Evolutionary conservation across 208 protist species (phyloP).

Genomic region (Naegleria fowleri): DNA sequence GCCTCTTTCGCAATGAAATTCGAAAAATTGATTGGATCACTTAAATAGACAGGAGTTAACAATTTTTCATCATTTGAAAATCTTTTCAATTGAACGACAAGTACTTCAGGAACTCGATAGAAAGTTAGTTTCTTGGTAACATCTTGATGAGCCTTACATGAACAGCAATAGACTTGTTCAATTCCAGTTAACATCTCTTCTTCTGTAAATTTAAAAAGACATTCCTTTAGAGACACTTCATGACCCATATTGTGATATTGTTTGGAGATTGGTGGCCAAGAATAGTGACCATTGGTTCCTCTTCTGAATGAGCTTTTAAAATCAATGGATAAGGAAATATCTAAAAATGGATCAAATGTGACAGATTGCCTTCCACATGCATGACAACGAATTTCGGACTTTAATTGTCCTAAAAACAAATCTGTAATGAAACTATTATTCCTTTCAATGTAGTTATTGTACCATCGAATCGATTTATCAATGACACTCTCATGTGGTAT

Average conservation of each 20-base stretch:
- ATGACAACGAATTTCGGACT: neutral
- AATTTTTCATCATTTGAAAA: conserved; percentile 10
- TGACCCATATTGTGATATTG: neutral
- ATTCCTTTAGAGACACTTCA: conserved; percentile 23
- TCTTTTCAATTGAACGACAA: conserved; percentile 20
- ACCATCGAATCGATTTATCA: neutral
- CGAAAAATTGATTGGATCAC: neutral
- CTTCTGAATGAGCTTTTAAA: too few species aligned
- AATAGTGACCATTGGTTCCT: neutral
- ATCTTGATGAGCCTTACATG: conserved; percentile 43
- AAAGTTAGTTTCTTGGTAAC: neutral
- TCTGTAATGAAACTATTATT: conserved; percentile 8
- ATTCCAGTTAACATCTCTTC: conserved; percentile 41
- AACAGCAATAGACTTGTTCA: conserved; percentile 55
- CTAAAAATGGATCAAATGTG: conserved; percentile 23
- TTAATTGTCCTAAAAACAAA: conserved; percentile 13
- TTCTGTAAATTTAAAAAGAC: conserved; percentile 46
- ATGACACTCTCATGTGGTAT: neutral
- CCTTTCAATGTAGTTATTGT: neutral
- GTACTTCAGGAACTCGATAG: neutral
- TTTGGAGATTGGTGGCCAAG: neutral
- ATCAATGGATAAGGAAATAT: neutral
- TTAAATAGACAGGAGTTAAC: neutral
- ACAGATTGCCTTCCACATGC: neutral
- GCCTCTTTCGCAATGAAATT: neutral